Evolutionary conservation across 2,329 filamentous ascomycete genomes (phyloP), one percentile per base, ranked within the genome.

Genomic region (Clonostachys solani): DNA sequence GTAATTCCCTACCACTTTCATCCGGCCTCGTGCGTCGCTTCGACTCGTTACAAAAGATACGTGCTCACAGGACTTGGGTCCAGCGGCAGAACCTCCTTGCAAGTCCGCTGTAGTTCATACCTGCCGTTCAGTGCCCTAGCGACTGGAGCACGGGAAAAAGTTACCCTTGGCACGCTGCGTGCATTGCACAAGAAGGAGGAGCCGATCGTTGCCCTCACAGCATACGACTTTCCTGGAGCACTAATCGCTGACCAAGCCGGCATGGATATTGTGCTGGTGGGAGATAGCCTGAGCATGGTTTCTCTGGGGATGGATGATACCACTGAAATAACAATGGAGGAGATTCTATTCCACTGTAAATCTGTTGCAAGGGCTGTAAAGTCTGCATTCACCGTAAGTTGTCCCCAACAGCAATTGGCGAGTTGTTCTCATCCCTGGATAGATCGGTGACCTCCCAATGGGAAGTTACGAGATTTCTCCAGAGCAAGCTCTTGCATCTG

Each of bases 221-320:
- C 94, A 6, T 90, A 99, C 68, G 94, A 99, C 69, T 99, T 97
- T 58, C 92, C 94, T 5, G 92, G 87, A 54, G 92, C 86, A 0
- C 86, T 92, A 65, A 89, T 95, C 49, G 94, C 92, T 50, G 94
- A 97, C 63, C 83, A 85, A 47, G 91, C 91, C 1, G 94, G 92
- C 45, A 94, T 97, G 80, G 92, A 97, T 58, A 83, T 96, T 53
- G 74, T 96, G 41, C 79, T 97, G 8, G 92, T 97, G 2, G 92
- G 92, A 15, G 92, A 97, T 67, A 96, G 90, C 61, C 72, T 97
- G 50, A 92, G 92, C 49, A 97, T 99, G 94, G 94, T 99, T 4
- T 91, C 92, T 0, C 71, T 99, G 50, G 94, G 94, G 33, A 92
- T 97, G 89, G 83, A 92, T 57, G 92, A 97, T 65, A 99, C 94